phyloP scores from a whole-genome alignment of 2,329 filamentous ascomycete genomes.

The Penicillium sclerotiorum region DNA sequence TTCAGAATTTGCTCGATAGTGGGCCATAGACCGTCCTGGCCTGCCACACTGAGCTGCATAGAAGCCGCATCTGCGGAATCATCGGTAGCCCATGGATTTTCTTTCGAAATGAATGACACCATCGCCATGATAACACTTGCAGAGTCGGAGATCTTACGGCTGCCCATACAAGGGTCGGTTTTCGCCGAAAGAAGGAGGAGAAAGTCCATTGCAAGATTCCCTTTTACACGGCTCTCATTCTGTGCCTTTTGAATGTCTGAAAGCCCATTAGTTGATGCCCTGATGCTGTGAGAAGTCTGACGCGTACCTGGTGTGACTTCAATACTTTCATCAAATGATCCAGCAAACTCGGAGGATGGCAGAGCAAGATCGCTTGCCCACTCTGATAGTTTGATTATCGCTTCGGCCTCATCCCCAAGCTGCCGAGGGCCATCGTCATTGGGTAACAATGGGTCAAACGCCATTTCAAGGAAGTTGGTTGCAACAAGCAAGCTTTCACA shows the following conservation, averaged over 20 bases:
- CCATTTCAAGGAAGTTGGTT: slow-evolving; percentile 27
- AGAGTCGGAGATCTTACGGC: slow-evolving; percentile 22
- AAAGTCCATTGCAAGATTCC: slow-evolving; percentile 34
- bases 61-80: slow-evolving; percentile 16
- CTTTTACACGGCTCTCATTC: slow-evolving; percentile 28
- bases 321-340: slow-evolving; percentile 28
- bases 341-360: slow-evolving; percentile 36
- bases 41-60: slow-evolving; percentile 6
- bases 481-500: slow-evolving; percentile 36
- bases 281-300: background rate
- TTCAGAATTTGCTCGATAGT: slow-evolving; percentile 30
- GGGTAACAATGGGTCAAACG: slow-evolving; percentile 14
- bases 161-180: slow-evolving; percentile 9
- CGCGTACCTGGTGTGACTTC: slow-evolving; percentile 19
- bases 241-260: slow-evolving; percentile 26
- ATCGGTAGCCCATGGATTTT: slow-evolving; percentile 41
- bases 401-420: slow-evolving; percentile 26
- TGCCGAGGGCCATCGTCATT: slow-evolving; percentile 14
- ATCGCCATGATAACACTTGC: slow-evolving; percentile 34
- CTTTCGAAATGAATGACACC: slow-evolving; percentile 34
- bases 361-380: slow-evolving; percentile 37
- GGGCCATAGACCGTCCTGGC: slow-evolving; percentile 5
- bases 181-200: slow-evolving; percentile 21
- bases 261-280: background rate
- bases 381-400: slow-evolving; percentile 31